Evolutionary conservation across 176 grass and related monocot genomes (phyloP), one percentile per base, ranked within the genome.

Genomic region (Rhynchospora tenuis): DNA sequence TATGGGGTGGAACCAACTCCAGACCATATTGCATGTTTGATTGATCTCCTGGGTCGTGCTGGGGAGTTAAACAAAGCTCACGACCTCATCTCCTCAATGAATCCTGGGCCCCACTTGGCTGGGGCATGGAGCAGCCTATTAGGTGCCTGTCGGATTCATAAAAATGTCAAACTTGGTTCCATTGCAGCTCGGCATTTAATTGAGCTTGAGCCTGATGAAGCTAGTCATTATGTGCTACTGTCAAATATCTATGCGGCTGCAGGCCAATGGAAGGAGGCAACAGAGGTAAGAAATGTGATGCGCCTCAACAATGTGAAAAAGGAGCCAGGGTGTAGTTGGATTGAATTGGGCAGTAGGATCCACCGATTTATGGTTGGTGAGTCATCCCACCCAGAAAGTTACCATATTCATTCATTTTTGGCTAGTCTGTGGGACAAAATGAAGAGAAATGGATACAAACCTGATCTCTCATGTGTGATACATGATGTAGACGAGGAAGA

Each of bases 271-370:
- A 74, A 91, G 1, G 85, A 91, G 64, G 84, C 92, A 3, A 78
- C 58, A 38, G 85, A 85, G 83, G 92, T 91, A 31, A 87, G 95
- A 42, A 85, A 20, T 28, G 45, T 81, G 59, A 98, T 98, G 95
- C 83, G 85, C 62, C 74, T 59, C 81, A 84, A 86, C 11, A 91
- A 91, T 46, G 82, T 98, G 19, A 64, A 78, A 56, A 98, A 98
- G 76, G 95, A 93, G 70, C 92, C 95, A 11, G 95, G 95, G 7
- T 91, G 89, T 57, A 98, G 95, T 83, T 98, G 95, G 95, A 98
- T 93, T 19, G 90, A 98, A 64, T 47, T 84, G 0, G 90, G 90
- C 59, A 88, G 87, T 48, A 55, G 28, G 1, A 86, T 98, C 57
- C 95, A 98, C 67, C 84, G 83, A 59, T 94, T 98, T 86, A 87